A percentile compares a stretch with the other conserved stretches of the same genome.
These are phyloP conservation scores for Iberis pinnata DNA, from an alignment of 345 rosid species.

Conservation along the genomic window DNA sequence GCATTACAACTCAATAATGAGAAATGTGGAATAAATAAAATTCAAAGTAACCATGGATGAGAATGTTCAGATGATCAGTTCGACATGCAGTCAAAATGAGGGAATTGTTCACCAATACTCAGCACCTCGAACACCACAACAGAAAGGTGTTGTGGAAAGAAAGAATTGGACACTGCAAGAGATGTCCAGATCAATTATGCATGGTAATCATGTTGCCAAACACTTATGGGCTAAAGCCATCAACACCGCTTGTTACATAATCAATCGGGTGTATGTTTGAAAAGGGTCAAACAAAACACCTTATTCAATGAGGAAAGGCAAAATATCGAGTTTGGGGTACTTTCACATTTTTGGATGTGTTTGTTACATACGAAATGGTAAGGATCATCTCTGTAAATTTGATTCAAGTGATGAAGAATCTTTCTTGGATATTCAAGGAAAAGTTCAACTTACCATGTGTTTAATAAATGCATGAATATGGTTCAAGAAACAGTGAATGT, in stretches of 20 bases:
- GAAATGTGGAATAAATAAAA: not conserved
- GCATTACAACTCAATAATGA: not conserved
- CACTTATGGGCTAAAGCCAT: not conserved
- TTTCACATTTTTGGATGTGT: not conserved
- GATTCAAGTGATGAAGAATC: not conserved
- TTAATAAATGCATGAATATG: too few relatives aligned
- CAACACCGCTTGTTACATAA: not conserved
- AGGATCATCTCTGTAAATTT: not conserved
- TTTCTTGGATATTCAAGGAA: not conserved
- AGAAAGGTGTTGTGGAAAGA: not conserved
- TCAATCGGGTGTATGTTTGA: not conserved
- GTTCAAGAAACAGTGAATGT: too few relatives aligned
- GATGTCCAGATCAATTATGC: not conserved
- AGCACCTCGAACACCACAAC: not conserved
- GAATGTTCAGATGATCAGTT: not conserved
- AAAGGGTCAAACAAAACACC: not conserved
- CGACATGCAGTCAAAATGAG: not conserved
- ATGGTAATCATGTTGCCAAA: not conserved
- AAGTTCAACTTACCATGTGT: too few relatives aligned
- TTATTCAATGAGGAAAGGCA: not conserved
- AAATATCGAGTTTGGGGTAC: not conserved
- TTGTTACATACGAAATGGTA: not conserved
- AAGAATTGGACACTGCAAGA: not conserved
- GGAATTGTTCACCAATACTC: not conserved
- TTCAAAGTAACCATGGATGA: not conserved